phyloP scores from a whole-genome alignment of 495 filamentous ascomycete species.

The Penicillium egyptiacum region DNA sequence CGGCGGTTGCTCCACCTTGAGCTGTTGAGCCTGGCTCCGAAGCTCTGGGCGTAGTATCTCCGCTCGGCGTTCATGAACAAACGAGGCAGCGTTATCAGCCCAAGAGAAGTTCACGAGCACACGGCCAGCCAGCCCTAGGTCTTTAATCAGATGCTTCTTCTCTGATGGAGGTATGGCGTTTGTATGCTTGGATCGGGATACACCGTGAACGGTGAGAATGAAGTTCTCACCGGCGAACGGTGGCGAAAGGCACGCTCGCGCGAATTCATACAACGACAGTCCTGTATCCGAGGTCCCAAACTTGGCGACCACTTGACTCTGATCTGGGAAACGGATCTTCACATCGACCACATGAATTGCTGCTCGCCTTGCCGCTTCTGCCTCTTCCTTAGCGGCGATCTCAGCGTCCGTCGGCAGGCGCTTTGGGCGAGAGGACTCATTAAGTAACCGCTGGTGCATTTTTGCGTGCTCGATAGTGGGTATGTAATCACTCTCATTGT shows the following conservation, averaged over 20 bases:
- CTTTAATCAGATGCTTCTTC: conserved; percentile 63
- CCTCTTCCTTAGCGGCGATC: conserved; percentile 46
- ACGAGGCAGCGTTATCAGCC: conserved; percentile 58
- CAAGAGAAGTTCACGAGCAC: conserved; percentile 78
- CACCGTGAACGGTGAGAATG: conserved; percentile 43
- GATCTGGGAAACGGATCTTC: conserved; percentile 85
- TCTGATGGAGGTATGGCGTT: conserved; percentile 47
- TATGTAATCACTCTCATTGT: conserved; percentile 73
- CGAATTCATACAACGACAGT: conserved; percentile 64
- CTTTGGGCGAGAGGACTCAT: conserved; percentile 60
- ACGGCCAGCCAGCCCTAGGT: conserved; percentile 65
- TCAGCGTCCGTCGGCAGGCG: conserved; percentile 56
- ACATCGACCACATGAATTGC: conserved; percentile 68
- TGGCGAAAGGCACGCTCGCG: conserved; percentile 47
- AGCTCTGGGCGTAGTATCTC: conserved; percentile 65
- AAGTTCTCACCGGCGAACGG: conserved; percentile 47
- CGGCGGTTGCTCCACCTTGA: conserved; percentile 55
- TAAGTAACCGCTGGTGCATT: conserved; percentile 72
- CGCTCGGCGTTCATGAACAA: conserved; percentile 36
- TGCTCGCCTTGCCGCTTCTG: conserved; percentile 59
- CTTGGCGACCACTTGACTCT: conserved; percentile 64
- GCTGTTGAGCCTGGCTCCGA: conserved; percentile 62
- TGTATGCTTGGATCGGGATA: conserved; percentile 27
- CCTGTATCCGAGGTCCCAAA: conserved; percentile 65
- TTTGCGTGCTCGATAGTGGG: conserved; percentile 85